A percentile compares a stretch with the other conserved stretches of the same genome.
Conservation (phyloP, 176 grass and related monocot species). For the Elaeis guineensis region DNA sequence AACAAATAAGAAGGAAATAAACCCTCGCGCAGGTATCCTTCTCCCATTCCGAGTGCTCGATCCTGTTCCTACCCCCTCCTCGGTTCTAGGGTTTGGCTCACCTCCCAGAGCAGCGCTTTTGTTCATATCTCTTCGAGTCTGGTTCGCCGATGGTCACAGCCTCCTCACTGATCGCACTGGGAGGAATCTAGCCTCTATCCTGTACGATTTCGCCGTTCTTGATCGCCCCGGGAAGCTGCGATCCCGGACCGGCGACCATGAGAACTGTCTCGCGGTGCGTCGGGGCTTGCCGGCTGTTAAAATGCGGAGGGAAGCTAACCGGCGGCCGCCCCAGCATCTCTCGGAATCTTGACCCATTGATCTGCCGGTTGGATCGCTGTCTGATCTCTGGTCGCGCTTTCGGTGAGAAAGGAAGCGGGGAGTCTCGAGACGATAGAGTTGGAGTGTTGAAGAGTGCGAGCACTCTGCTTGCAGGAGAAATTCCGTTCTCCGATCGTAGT, state of each 20-base stretch:
- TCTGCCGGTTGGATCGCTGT: slow-evolving; percentile 19
- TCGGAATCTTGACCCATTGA: no score
- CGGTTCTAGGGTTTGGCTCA: no score
- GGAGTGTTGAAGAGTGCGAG: slow-evolving; percentile 2
- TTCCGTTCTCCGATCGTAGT: neutral
- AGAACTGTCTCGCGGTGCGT: slow-evolving; percentile 26
- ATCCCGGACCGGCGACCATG: slow-evolving; percentile 11
- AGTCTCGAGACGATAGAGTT: slow-evolving; percentile 13
- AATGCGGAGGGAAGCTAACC: neutral
- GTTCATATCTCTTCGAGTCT: no score
- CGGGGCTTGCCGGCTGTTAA: slow-evolving; percentile 19
- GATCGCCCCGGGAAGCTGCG: neutral
- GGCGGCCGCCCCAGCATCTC: neutral
- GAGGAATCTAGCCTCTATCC: no score
- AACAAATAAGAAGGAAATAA: no score
- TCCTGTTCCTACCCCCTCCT: no score
- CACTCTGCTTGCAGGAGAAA: neutral
- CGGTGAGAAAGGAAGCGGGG: slow-evolving; percentile 7
- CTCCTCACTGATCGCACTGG: no score
- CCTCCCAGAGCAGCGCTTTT: no score
- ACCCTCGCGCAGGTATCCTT: no score
- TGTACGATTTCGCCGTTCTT: no score
- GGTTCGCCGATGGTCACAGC: no score
- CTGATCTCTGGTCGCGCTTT: slow-evolving; percentile 12
- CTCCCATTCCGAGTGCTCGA: no score